These are phyloP conservation scores for Penicillium sp. DNA, from an alignment of 2,329 filamentous ascomycete species.

Conservation along the genomic window DNA sequence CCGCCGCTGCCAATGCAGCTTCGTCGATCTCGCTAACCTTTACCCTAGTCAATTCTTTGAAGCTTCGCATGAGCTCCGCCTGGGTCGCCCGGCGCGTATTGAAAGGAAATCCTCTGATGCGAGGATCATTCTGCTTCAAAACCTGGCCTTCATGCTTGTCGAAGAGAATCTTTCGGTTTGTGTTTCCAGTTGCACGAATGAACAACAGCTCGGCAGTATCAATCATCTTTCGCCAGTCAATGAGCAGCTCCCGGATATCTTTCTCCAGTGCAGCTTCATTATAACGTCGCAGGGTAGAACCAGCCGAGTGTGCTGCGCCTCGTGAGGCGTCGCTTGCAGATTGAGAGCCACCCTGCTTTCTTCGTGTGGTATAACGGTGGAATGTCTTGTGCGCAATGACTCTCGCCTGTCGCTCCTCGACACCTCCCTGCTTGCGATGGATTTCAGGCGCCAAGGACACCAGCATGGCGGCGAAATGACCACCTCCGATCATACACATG, in stretches of 20 bases:
- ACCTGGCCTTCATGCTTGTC: conserved; percentile 90
- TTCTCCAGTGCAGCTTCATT: conserved; percentile 88
- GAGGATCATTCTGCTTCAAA: conserved; percentile 72
- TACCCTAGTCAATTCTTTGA: conserved; percentile 87
- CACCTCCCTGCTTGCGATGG: conserved; percentile 66
- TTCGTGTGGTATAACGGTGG: conserved; percentile 91
- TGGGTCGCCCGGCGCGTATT: conserved; percentile 89
- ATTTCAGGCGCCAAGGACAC: conserved; percentile 82
- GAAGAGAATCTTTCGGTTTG: conserved; percentile 84
- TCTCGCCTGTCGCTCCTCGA: conserved; percentile 79
- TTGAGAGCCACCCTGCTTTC: conserved; percentile 95
- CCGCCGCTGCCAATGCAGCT: conserved; percentile 57
- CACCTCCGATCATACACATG: conserved; percentile 97
- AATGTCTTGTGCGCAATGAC: conserved; percentile 97
- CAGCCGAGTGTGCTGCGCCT: conserved; percentile 89
- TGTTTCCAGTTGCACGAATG: conserved; percentile 81
- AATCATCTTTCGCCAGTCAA: conserved; percentile 82
- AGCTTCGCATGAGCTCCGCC: conserved; percentile 89
- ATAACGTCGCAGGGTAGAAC: conserved; percentile 83
- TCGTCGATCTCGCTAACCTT: conserved; percentile 81
- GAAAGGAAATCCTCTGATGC: conserved; percentile 88
- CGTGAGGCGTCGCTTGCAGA: conserved; percentile 94
- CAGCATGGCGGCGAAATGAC: conserved; percentile 96
- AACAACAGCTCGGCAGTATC: conserved; percentile 84
- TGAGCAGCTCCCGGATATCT: conserved; percentile 80